These are phyloP conservation scores for Boletus huronensis DNA, from an alignment of 768 basidiomycete species.

Conservation along the genomic window DNA sequence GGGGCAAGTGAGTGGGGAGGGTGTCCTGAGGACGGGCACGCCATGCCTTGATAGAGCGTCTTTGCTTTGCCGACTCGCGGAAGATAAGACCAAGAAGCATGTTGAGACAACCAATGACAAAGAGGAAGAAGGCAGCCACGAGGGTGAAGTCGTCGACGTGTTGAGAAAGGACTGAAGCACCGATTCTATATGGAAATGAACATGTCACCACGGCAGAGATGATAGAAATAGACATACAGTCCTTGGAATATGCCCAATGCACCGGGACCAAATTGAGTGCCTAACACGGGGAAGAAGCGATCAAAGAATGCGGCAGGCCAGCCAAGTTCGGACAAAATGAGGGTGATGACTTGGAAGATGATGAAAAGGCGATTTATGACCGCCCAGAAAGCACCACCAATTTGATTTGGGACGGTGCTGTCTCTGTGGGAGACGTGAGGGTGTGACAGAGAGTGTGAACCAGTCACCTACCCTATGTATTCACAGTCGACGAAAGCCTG, in stretches of 20 bases:
- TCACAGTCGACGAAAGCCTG: slow-evolving; percentile 53
- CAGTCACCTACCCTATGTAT: slow-evolving; percentile 65
- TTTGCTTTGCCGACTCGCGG: slow-evolving; percentile 56
- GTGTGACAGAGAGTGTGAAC: neutral
- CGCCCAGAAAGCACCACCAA: slow-evolving; percentile 90
- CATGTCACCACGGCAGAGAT: neutral
- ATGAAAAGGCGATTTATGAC: slow-evolving; percentile 85
- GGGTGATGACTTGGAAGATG: slow-evolving; percentile 76
- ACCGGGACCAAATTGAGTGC: slow-evolving; percentile 80
- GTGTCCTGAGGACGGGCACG: slow-evolving; percentile 47
- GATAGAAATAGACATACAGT: slow-evolving; percentile 48
- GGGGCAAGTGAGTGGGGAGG: slow-evolving; percentile 44
- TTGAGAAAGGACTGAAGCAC: slow-evolving; percentile 70
- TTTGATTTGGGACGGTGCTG: slow-evolving; percentile 87
- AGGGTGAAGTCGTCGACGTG: slow-evolving; percentile 86
- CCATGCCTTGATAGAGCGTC: slow-evolving; percentile 65
- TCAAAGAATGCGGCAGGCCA: slow-evolving; percentile 79
- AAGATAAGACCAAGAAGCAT: slow-evolving; percentile 74
- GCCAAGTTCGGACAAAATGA: slow-evolving; percentile 79
- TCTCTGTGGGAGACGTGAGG: slow-evolving; percentile 38
- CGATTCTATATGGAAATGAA: slow-evolving; percentile 44
- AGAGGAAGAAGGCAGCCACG: slow-evolving; percentile 88
- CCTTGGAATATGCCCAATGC: slow-evolving; percentile 85
- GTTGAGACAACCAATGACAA: slow-evolving; percentile 88
- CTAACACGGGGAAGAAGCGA: slow-evolving; percentile 83